phyloP scores from a whole-genome alignment of 2,329 filamentous ascomycete species.

The Aspergillus pseudonomiae region DNA sequence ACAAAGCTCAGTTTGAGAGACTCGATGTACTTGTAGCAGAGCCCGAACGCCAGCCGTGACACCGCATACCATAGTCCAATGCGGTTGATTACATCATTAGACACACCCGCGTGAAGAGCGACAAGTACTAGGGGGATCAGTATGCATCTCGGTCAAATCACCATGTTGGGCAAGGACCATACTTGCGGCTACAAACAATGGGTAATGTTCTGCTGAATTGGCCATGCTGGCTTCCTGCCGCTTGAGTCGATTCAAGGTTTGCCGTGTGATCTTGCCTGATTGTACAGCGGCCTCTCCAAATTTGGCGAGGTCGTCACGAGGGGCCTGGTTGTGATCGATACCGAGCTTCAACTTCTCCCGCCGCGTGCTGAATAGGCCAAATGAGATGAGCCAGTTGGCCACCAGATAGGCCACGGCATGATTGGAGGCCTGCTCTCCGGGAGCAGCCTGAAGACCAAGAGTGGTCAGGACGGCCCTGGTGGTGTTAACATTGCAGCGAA shows the following conservation, averaged over 20 bases:
- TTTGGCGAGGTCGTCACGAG: conserved; percentile 41
- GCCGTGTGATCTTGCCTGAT: conserved; percentile 39
- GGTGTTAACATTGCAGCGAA: neutral
- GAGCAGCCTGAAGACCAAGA: conserved; percentile 26
- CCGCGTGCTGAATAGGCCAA: conserved; percentile 41
- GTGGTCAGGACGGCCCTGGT: conserved; percentile 19
- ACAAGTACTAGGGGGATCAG: conserved; percentile 31
- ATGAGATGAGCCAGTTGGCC: conserved; percentile 45
- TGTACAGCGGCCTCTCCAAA: conserved; percentile 40
- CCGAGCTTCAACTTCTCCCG: conserved; percentile 34
- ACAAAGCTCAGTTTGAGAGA: conserved; percentile 33
- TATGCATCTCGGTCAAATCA: neutral
- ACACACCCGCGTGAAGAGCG: conserved; percentile 39
- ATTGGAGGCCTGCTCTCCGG: conserved; percentile 24
- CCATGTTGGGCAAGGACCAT: conserved; percentile 12
- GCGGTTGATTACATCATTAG: conserved; percentile 38
- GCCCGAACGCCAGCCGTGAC: conserved; percentile 37
- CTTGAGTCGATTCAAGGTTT: conserved; percentile 39
- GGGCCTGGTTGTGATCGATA: conserved; percentile 44
- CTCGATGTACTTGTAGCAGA: conserved; percentile 39
- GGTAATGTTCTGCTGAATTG: conserved; percentile 38
- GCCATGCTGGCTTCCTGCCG: conserved; percentile 39
- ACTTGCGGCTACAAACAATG: conserved; percentile 42
- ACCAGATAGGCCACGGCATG: conserved; percentile 38
- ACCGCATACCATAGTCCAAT: conserved; percentile 41